Evolutionary conservation across 257 asterid genomes (phyloP).

Genomic region (Petunia secreta): DNA sequence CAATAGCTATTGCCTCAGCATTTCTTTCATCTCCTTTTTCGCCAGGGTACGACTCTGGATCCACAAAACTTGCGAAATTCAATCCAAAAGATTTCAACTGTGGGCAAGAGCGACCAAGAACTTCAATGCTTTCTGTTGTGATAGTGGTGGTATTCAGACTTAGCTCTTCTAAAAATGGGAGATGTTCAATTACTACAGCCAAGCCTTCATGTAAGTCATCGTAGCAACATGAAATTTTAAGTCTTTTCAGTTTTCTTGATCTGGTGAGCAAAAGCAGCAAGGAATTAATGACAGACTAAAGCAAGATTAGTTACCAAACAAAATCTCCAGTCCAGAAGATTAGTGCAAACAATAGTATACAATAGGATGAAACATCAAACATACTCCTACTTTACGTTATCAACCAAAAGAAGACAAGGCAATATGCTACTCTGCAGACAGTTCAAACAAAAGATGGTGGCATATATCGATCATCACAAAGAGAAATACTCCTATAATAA

Average conservation of each 20-base stretch:
- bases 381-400: not conserved
- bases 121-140: conserved; percentile 30
- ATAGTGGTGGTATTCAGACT: conserved; percentile 30
- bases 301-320: not conserved
- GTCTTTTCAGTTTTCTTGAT: conserved; percentile 36
- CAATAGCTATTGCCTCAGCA: conserved; percentile 47
- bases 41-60: not conserved
- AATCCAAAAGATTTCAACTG: conserved; percentile 37
- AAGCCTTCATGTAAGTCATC: conserved; percentile 33
- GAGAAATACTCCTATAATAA: too few relatives aligned
- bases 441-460: not conserved
- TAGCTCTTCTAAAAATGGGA: conserved; percentile 44
- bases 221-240: conserved; percentile 30
- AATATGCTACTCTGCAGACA: not conserved
- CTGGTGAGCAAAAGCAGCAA: conserved; percentile 26
- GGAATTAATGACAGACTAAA: not conserved
- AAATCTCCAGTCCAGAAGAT: not conserved
- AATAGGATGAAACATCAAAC: too few relatives aligned
- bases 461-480: too few relatives aligned
- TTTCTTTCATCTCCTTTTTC: too few relatives aligned
- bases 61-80: not conserved
- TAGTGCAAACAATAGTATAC: too few relatives aligned
- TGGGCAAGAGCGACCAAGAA: conserved; percentile 44
- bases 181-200: conserved; percentile 27
- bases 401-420: not conserved